Base-by-base conservation (phyloP, 805 yeast genomes). In the Teunomyces cretensis region DNA sequence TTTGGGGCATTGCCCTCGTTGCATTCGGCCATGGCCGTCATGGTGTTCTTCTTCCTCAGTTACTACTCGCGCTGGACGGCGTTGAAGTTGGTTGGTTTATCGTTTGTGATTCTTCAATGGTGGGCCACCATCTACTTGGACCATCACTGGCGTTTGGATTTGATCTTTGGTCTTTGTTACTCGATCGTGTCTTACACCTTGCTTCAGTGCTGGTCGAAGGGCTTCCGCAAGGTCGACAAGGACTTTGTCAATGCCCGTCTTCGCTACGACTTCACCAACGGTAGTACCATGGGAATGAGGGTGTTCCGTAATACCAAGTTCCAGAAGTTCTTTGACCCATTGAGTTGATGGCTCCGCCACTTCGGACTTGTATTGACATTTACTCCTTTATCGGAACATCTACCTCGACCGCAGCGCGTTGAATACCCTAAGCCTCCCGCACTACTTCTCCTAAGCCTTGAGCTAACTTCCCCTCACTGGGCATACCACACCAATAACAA, bases 81-180 rank as follows among this genome's bases (percentile, higher is more conserved):
- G 1, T 59, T 70, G 24, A 71, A 69, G 49, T 13, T 68, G 4
- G 50, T 72, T 1, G 75, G 72, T 15, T 54, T 74, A 4, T 30
- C 49, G 0, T 83, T 77, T 60, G 78, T 83, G 6, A 46, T 69
- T 2, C 56, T 80, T 28, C 88, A 83, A 57, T 82, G 88, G 86
- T 84, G 88, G 88, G 80, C 87, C 17, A 81, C 88, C 2, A 80
- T 84, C 65, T 84, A 84, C 54, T 61, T 84, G 46, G 88, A 83
- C 57, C 89, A 83, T 61, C 90, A 84, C 60, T 84, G 83, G 76
- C 70, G 87, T 47, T 61, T 83, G 30, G 89, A 84, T 57, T 63
- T 83, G 42, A 61, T 82, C 31, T 68, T 69, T 12, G 88, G 88
- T 7, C 60, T 79, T 56, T 27, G 68, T 3, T 84, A 84, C 63